phyloP scores from a whole-genome alignment of 345 rosid species.

The Moricandia arvensis region DNA sequence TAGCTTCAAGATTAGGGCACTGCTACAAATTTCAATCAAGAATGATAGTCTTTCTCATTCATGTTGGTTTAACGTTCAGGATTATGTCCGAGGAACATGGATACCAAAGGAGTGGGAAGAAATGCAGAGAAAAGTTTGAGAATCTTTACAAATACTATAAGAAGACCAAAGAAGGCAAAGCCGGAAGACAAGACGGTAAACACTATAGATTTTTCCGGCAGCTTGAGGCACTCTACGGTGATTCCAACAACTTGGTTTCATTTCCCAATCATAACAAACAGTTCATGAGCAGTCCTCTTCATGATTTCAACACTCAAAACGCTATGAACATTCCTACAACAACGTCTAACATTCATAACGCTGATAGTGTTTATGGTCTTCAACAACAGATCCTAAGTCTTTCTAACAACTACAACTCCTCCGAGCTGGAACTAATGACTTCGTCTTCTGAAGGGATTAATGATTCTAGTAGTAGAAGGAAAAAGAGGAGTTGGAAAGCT shows the following conservation, averaged over 20 bases:
- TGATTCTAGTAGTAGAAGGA: constrained; percentile 53
- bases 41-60: background rate
- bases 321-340: constrained; percentile 28
- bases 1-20: constrained; percentile 43
- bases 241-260: constrained; percentile 47
- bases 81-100: constrained; percentile 94
- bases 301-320: constrained; percentile 38
- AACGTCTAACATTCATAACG: constrained; percentile 29
- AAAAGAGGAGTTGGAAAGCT: constrained; percentile 63
- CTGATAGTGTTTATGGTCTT: constrained; percentile 30
- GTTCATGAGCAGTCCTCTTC: constrained; percentile 40
- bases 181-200: constrained; percentile 97
- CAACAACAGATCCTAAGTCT: constrained; percentile 70
- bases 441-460: constrained; percentile 59
- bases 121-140: constrained; percentile 97
- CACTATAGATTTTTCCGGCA: constrained; percentile 93
- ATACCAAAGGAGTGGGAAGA: constrained; percentile 91
- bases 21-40: background rate
- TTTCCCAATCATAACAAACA: constrained; percentile 46
- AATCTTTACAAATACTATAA: constrained; percentile 95
- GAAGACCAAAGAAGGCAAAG: constrained; percentile 98
- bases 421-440: constrained; percentile 51
- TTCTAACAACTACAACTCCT: constrained; percentile 55
- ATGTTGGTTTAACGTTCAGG: constrained; percentile 37
- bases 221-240: constrained; percentile 94